phyloP scores from a whole-genome alignment of 1,284 basidiomycete species.

The Trichosporon sp. region DNA sequence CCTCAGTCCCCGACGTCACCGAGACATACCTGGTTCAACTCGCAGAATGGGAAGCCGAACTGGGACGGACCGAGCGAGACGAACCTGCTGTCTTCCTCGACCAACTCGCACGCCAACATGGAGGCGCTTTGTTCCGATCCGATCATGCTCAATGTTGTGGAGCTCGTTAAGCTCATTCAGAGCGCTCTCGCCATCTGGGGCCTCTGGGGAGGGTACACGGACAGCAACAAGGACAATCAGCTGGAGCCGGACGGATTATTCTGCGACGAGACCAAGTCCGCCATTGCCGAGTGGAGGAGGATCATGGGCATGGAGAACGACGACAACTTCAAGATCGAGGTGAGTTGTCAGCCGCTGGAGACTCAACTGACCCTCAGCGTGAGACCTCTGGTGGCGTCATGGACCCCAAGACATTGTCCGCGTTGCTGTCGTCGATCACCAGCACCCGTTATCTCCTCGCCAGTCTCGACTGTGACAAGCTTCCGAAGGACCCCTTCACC shows the following conservation, averaged over 20 bases:
- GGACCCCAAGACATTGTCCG: conserved; percentile 49
- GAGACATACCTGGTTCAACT: background rate
- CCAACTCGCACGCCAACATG: background rate
- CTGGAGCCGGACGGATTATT: conserved; percentile 50
- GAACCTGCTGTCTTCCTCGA: background rate
- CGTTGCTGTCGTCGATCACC: conserved; percentile 49
- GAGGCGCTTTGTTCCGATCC: conserved; percentile 28
- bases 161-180: conserved; percentile 52
- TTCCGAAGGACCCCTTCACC: conserved; percentile 51
- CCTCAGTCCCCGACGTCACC: conserved; percentile 35
- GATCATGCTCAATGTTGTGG: conserved; percentile 44
- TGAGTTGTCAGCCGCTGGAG: conserved; percentile 26
- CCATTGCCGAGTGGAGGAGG: conserved; percentile 45
- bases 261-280: conserved; percentile 55
- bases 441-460: conserved; percentile 49
- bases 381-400: conserved; percentile 54
- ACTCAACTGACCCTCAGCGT: conserved; percentile 36
- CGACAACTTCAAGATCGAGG: conserved; percentile 48
- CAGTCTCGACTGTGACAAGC: conserved; percentile 44
- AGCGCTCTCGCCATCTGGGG: conserved; percentile 49
- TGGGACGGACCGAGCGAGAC: conserved; percentile 1
- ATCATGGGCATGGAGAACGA: conserved; percentile 54
- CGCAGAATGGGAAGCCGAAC: conserved; percentile 12
- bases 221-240: conserved; percentile 24
- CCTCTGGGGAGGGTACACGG: conserved; percentile 33